A percentile compares a stretch with the other conserved stretches of the same genome.
These are phyloP conservation scores for Hypoxylon sp. DNA, from an alignment of 2,329 filamentous ascomycete species.

Conservation along the genomic window DNA sequence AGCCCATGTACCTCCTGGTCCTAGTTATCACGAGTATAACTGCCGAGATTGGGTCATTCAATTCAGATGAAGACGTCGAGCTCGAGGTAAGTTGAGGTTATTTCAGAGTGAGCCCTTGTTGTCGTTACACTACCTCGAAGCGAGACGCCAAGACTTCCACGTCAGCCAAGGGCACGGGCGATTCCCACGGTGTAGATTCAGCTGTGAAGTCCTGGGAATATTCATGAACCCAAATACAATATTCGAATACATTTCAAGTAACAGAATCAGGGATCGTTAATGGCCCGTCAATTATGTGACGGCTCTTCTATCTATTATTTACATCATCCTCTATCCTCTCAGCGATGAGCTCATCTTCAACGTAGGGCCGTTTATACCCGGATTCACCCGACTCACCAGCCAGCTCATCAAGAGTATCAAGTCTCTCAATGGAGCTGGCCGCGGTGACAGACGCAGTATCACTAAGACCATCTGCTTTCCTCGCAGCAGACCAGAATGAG, in stretches of 20 bases:
- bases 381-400: constrained; percentile 11
- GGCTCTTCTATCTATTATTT: constrained; percentile 24
- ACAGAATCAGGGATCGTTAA: too few species aligned
- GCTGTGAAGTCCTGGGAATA: not conserved
- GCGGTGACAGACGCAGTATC: constrained; percentile 49
- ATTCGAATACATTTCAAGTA: not conserved
- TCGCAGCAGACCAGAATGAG: constrained; percentile 49
- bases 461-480: constrained; percentile 40
- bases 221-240: not conserved
- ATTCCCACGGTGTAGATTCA: not conserved
- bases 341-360: constrained; percentile 44
- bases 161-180: constrained; percentile 1
- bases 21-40: not conserved
- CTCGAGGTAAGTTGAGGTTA: not conserved
- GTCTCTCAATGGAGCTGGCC: constrained; percentile 44
- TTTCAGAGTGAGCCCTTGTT: not conserved
- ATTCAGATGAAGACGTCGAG: constrained; percentile 17
- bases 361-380: constrained; percentile 47
- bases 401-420: constrained; percentile 27
- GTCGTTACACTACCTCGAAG: not conserved
- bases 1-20: not conserved
- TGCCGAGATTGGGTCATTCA: constrained; percentile 12
- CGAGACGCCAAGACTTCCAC: constrained; percentile 17
- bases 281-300: too few species aligned
- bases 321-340: constrained; percentile 16